These are phyloP conservation scores for Cynanchum wilfordii DNA, from an alignment of 257 asterid genomes.

Conservation along the genomic window DNA sequence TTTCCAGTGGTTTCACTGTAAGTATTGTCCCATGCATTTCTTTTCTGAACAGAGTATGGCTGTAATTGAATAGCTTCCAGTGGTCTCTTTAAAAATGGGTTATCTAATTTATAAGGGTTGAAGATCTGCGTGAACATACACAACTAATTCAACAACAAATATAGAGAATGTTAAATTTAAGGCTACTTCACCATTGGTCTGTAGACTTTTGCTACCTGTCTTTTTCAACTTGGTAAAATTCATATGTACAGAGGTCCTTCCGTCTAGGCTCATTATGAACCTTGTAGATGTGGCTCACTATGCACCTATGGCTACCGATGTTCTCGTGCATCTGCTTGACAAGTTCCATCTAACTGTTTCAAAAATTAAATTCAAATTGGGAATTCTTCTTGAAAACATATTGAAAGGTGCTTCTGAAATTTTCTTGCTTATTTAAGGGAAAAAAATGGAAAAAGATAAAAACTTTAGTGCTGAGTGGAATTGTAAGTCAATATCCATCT, in stretches of 20 bases:
- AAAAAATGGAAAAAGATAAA: no score
- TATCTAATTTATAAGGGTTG: background rate
- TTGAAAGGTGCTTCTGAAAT: background rate
- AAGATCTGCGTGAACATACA: background rate
- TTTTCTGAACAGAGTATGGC: background rate
- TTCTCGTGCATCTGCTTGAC: background rate
- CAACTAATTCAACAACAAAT: background rate
- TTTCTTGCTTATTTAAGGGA: background rate
- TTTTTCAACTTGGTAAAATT: background rate
- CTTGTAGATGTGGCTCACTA: background rate
- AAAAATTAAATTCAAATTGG: background rate
- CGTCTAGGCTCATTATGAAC: background rate
- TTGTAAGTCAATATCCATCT: background rate
- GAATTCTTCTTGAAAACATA: background rate
- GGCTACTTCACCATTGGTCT: background rate
- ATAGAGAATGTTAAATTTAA: no score
- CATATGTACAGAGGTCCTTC: background rate
- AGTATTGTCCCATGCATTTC: slow-evolving; percentile 19
- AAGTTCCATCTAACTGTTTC: background rate
- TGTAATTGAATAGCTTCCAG: background rate
- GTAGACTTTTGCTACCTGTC: background rate
- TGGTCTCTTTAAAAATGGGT: background rate
- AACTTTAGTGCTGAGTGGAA: background rate
- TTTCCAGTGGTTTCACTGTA: slow-evolving; percentile 95
- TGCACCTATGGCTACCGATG: no score